Conservation (phyloP, 495 filamentous ascomycete genomes). For the Neurospora pannonica region DNA sequence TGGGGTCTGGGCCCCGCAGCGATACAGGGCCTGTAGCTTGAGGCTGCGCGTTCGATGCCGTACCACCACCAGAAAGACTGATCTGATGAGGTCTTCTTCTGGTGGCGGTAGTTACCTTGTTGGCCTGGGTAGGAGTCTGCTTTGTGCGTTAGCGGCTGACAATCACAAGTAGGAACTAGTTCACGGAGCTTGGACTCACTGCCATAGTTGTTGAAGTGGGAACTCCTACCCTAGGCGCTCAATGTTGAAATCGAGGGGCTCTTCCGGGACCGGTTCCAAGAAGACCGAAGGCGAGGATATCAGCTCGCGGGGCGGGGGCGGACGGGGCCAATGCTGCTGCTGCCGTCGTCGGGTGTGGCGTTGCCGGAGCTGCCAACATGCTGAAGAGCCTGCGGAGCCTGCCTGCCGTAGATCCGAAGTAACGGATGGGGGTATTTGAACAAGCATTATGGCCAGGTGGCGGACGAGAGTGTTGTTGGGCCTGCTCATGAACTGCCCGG, state of each 20-base stretch:
- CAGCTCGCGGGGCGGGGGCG: neutral
- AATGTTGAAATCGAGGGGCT: neutral
- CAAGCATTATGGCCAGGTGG: neutral
- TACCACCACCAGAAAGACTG: neutral
- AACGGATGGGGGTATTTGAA: neutral
- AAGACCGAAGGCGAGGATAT: neutral
- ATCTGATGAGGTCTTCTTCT: neutral
- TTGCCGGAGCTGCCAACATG: slow-evolving; percentile 19
- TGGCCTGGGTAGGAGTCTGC: neutral
- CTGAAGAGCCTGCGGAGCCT: slow-evolving; percentile 28
- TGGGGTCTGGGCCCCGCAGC: neutral
- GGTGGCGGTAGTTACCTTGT: neutral
- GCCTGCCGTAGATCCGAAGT: slow-evolving; percentile 17
- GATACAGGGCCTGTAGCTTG: neutral
- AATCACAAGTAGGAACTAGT: too few species aligned
- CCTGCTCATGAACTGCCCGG: neutral
- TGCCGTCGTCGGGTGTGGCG: neutral
- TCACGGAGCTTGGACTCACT: too few species aligned
- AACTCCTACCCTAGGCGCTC: neutral
- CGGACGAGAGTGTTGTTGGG: neutral
- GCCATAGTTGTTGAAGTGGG: neutral
- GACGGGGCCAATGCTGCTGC: neutral
- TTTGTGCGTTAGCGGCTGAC: neutral
- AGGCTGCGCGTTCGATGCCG: neutral
- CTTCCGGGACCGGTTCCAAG: neutral